These are phyloP conservation scores for Coemansia javaensis DNA, from an alignment of 192 early-diverging fungal species.

Conservation along the genomic window DNA sequence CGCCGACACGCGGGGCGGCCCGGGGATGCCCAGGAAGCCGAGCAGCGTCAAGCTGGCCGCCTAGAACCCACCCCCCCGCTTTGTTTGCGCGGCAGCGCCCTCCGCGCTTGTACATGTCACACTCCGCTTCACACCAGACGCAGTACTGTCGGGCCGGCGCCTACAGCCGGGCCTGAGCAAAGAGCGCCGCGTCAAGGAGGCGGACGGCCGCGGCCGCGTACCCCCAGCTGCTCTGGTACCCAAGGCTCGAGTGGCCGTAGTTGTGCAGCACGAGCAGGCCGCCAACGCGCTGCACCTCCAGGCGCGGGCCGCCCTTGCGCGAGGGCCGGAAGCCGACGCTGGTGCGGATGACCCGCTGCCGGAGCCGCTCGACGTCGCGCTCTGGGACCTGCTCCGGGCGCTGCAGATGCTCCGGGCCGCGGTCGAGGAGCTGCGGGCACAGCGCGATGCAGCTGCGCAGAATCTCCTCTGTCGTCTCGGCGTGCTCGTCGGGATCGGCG, in stretches of 20 bases:
- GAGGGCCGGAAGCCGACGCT: slow-evolving; percentile 56
- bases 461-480: slow-evolving; percentile 47
- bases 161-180: not conserved
- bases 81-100: too few relatives aligned
- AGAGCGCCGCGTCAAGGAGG: slow-evolving; percentile 1
- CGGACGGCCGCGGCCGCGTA: slow-evolving; percentile 47
- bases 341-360: slow-evolving; percentile 39
- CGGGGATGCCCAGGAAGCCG: slow-evolving; percentile 13
- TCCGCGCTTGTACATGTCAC: too few relatives aligned
- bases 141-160: too few relatives aligned
- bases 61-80: not conserved
- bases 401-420: not conserved
- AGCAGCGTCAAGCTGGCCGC: slow-evolving; percentile 18
- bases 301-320: slow-evolving; percentile 51
- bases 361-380: slow-evolving; percentile 9
- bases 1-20: slow-evolving; percentile 9
- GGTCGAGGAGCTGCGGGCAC: slow-evolving; percentile 26
- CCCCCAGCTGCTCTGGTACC: slow-evolving; percentile 60
- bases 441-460: slow-evolving; percentile 41
- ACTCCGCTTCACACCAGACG: too few relatives aligned
- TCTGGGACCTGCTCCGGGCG: too few relatives aligned
- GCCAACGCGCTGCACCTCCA: slow-evolving; percentile 48
- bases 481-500: slow-evolving; percentile 25
- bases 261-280: slow-evolving; percentile 1
- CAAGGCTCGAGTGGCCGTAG: slow-evolving; percentile 22